Evolutionary conservation across 1,139 yeast species (phyloP), one percentile per base, ranked within the genome.

Genomic region (Tardiomyces blankii): DNA sequence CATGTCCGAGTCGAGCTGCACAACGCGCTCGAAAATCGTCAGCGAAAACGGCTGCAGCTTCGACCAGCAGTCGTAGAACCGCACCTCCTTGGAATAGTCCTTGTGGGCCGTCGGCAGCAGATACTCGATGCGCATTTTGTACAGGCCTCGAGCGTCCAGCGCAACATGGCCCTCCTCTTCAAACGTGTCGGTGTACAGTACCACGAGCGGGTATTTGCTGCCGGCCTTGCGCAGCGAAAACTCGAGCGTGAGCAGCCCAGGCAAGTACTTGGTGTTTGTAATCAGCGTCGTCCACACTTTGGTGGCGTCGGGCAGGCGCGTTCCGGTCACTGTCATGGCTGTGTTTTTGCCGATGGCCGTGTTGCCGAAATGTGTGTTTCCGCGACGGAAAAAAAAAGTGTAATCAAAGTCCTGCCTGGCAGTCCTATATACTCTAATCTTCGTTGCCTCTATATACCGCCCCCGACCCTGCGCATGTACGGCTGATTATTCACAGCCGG

Each of bases 21-120:
- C 73, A 6, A 77, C 72, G 32, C 76, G 62, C 13, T 74, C 69
- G 49, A 68, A 77, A 50, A 75, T 73, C 13, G 58, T 53, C 46
- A 77, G 60, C 18, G 69, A 65, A 53, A 77, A 77, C 9, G 77
- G 73, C 57, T 73, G 77, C 41, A 77, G 56, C 57, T 77, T 77
- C 32, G 78, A 67, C 80, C 80, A 77, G 49, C 80, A 75, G 56
- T 77, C 80, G 52, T 71, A 64, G 57, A 76, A 76, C 38, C 81
- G 62, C 5, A 70, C 65, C 51, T 76, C 80, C 28, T 65, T 58
- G 16, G 68, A 59, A 51, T 72, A 70, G 44, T 73, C 73, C 52
- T 69, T 69, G 48, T 64, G 62, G 12, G 57, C 59, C 2, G 61
- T 55, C 1, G 79, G 78, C n/a, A 66, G 53, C 28, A 76, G 59